Conservation (phyloP, 148 eudicot genomes). For the Persicaria maculosa region DNA sequence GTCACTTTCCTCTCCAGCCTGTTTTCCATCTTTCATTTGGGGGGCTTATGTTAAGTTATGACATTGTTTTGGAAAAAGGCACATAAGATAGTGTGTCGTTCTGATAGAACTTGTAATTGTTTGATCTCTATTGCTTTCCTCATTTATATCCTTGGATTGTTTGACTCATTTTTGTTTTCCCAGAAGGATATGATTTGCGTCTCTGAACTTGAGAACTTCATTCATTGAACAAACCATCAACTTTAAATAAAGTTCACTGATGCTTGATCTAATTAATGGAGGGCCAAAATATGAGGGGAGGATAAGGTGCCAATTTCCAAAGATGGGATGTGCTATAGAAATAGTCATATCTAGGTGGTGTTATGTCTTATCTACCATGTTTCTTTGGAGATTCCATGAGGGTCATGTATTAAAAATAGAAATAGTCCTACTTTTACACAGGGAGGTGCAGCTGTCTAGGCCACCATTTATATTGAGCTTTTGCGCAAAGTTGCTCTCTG, state of each 20-base stretch:
- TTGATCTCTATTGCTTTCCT: background rate
- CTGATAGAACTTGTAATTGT: background rate
- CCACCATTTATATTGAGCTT: background rate
- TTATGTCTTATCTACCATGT: background rate
- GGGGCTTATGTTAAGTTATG: background rate
- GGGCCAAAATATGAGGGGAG: background rate
- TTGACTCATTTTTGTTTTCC: background rate
- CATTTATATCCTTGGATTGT: background rate
- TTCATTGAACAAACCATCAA: background rate
- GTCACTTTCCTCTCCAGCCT: background rate
- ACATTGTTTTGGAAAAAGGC: background rate
- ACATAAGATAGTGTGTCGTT: background rate
- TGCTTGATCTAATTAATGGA: background rate
- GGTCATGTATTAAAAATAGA: background rate
- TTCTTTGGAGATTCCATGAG: background rate
- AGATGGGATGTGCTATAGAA: background rate
- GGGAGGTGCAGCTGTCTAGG: background rate
- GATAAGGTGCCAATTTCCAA: background rate
- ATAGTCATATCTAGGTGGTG: background rate
- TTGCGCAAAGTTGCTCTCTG: background rate
- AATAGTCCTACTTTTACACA: background rate
- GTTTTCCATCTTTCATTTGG: background rate
- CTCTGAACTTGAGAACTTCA: background rate
- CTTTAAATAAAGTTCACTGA: slow-evolving; percentile 1
- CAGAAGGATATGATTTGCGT: background rate